Base-by-base conservation (phyloP, 768 basidiomycete genomes). In the Pleurotus cornucopiae region DNA sequence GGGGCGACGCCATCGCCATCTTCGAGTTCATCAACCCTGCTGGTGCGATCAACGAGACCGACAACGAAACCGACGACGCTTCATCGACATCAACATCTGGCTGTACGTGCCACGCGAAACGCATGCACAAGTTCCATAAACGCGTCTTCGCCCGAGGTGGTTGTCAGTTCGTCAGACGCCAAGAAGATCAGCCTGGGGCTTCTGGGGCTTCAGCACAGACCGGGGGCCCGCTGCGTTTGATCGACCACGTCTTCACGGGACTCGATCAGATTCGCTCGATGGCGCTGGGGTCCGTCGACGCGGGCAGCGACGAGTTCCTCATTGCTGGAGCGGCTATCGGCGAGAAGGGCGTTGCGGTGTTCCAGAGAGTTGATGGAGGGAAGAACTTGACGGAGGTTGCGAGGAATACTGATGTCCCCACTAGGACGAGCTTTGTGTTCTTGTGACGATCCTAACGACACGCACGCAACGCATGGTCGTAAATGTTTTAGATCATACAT, bases 1-100 rank as follows among this genome's bases (percentile, higher is more conserved):
- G 69, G 12, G 83, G 84, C 5, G 83, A 84, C 67, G 74, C 83
- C 7, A 82, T 84, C 51, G 81, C 80, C 20, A 77, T 85, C 58
- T 82, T 81, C 63, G 71, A 76, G 61, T 71, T 71, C 40, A 65
- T 73, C 43, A 68, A 69, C 49, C 60, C 59, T 16, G 60, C 56
- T 16, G 40, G 55, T 16, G 46, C 46, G 54, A 63, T 14, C 37
- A 40, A 66, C 5, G 45, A 30, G 21, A 21, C 58, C 38, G 23
- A 26, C 26, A 40, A 44, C 20, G 30, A 79, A 13, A 72, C 73
- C 49, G 61, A 70, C 23, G 82, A 81, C 16, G 79, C 80, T 48
- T 65, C 77, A n/a, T 76, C 75, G 2, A 75, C 80, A 55, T 68
- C 85, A 9, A 67, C 78, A 30, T 78, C 80, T 5, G 83, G 82